A percentile compares a stretch with the other conserved stretches of the same genome.
These are phyloP conservation scores for Cryptococcus sp. DNA, from an alignment of 1,284 basidiomycete species.

Conservation along the genomic window DNA sequence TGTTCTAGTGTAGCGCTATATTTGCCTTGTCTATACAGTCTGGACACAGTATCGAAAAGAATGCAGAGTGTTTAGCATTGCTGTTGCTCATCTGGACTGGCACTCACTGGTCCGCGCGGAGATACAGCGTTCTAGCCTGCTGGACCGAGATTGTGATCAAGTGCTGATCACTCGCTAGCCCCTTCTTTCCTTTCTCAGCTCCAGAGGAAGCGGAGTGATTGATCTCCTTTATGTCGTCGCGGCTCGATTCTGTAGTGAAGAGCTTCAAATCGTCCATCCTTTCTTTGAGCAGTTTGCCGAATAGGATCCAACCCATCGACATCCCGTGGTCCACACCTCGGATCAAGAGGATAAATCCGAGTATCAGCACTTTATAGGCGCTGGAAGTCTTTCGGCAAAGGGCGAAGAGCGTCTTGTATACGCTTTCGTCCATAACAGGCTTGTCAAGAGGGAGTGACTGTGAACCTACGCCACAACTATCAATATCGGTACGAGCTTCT, in stretches of 20 bases:
- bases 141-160: no score
- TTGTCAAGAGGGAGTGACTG: neutral
- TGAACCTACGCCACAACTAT: constrained; percentile 1
- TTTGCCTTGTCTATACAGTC: constrained; percentile 8
- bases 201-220: no score
- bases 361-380: constrained; percentile 7
- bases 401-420: neutral
- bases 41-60: neutral
- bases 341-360: constrained; percentile 11
- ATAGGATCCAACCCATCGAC: constrained; percentile 7
- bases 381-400: constrained; percentile 1
- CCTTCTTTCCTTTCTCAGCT: no score
- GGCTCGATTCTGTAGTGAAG: neutral
- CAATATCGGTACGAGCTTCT: neutral
- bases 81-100: neutral
- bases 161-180: no score
- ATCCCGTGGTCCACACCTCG: constrained; percentile 7
- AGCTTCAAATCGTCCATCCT: constrained; percentile 10
- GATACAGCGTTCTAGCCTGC: no score
- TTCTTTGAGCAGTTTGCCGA: constrained; percentile 8
- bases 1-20: constrained; percentile 10
- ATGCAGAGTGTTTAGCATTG: neutral
- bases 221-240: no score
- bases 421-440: neutral
- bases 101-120: no score